Percentiles rank a stretch among this genome's conserved stretches.
Conservation (phyloP, 345 rosid species). For the Populus tremula region DNA sequence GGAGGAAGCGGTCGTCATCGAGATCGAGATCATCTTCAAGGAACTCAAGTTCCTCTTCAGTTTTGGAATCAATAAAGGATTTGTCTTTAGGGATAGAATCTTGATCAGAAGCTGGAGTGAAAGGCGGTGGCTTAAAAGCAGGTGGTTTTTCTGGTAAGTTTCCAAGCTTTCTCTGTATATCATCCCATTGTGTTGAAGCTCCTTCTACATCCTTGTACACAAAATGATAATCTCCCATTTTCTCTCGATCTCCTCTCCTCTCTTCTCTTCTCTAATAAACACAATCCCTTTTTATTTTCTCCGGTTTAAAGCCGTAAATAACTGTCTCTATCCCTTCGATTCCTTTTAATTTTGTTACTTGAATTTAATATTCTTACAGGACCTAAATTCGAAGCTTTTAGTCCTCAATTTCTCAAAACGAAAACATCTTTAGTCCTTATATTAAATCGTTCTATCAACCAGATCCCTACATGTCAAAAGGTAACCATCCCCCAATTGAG, state of each 20-base stretch:
- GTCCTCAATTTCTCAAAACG: too few species aligned
- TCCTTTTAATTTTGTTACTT: too few species aligned
- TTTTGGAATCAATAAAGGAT: conserved; percentile 69
- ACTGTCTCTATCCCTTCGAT: too few species aligned
- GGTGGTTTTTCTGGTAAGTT: conserved; percentile 82
- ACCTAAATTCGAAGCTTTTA: too few species aligned
- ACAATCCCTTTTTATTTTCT: neutral
- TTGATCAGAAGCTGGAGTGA: conserved; percentile 63
- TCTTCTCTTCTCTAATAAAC: neutral
- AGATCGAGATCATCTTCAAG: conserved; percentile 67
- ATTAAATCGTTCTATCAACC: too few species aligned
- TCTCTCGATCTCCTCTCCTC: neutral
- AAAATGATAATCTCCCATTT: conserved; percentile 91
- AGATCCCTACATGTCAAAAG: too few species aligned
- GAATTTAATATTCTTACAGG: too few species aligned
- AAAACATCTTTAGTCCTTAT: too few species aligned
- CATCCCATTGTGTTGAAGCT: conserved; percentile 98
- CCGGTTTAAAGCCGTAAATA: too few species aligned
- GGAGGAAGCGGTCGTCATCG: conserved; percentile 86
- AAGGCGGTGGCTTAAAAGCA: conserved; percentile 78
- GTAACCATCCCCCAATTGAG: too few species aligned
- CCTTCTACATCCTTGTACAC: conserved; percentile 95
- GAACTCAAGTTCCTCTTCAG: conserved; percentile 81
- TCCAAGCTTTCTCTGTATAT: conserved; percentile 91
- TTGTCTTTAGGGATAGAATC: conserved; percentile 70